phyloP scores from a whole-genome alignment of 805 yeast species.

The Lipomyces yamadae region DNA sequence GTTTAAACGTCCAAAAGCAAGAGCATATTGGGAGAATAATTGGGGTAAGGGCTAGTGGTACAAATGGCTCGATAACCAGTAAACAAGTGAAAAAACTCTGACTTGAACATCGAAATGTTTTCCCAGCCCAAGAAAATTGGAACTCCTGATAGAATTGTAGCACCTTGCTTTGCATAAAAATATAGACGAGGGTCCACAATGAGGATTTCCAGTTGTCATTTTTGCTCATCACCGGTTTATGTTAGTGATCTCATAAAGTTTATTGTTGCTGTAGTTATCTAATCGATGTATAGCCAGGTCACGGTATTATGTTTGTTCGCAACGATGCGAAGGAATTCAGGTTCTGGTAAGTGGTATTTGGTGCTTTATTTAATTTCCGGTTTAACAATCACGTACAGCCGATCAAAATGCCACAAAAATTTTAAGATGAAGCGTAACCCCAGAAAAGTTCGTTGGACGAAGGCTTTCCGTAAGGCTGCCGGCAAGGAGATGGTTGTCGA shows the following conservation, averaged over 20 bases:
- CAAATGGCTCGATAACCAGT: too few relatives aligned
- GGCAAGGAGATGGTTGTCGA: constrained; percentile 98
- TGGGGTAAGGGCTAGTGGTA: background rate
- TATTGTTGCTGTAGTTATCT: background rate
- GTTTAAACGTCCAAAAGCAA: background rate
- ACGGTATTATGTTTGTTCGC: constrained; percentile 95
- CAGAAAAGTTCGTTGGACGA: constrained; percentile 89
- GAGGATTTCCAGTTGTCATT: constrained; percentile 92
- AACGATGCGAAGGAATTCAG: constrained; percentile 97
- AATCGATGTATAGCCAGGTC: constrained; percentile 38
- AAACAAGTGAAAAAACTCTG: too few relatives aligned
- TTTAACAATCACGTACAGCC: constrained; percentile 42
- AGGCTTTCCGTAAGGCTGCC: constrained; percentile 98
- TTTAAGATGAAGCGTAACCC: constrained; percentile 99
- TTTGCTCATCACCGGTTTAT: constrained; percentile 96
- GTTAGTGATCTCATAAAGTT: constrained; percentile 40
- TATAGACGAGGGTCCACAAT: constrained; percentile 47
- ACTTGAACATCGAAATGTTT: background rate
- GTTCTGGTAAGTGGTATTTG: constrained; percentile 60
- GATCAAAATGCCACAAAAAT: constrained; percentile 96
- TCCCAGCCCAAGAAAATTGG: background rate
- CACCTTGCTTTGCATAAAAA: background rate
- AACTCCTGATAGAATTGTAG: background rate
- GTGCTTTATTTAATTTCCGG: constrained; percentile 3
- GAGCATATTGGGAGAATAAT: background rate